Evolutionary conservation across 768 basidiomycete genomes (phyloP).

Genomic region (Dentipellis fragilis): DNA sequence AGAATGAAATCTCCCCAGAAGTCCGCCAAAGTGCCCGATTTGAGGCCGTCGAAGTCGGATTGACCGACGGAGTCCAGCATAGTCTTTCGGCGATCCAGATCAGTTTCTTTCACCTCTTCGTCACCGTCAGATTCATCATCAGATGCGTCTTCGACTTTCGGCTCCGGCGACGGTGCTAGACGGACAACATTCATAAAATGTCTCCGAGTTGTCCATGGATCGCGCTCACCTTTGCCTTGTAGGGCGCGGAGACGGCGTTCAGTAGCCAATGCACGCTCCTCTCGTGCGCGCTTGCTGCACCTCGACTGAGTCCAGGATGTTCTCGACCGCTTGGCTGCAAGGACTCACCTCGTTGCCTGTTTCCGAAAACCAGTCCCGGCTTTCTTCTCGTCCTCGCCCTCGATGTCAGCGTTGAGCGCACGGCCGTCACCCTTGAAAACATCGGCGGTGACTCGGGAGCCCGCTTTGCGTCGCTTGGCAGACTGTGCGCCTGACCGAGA

Average conservation of each 20-base stretch:
- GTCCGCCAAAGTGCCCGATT: slow-evolving; percentile 28
- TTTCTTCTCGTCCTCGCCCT: slow-evolving; percentile 26
- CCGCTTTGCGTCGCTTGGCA: slow-evolving; percentile 60
- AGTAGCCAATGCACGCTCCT: slow-evolving; percentile 68
- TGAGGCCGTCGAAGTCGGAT: slow-evolving; percentile 34
- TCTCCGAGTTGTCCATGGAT: not conserved
- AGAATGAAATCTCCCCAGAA: slow-evolving; percentile 45
- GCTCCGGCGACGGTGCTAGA: not conserved
- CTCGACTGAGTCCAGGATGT: not conserved
- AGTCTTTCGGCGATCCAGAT: slow-evolving; percentile 38
- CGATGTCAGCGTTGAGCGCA: slow-evolving; percentile 33
- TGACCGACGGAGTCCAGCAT: slow-evolving; percentile 38
- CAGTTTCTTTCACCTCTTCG: slow-evolving; percentile 25
- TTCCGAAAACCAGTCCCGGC: slow-evolving; percentile 61
- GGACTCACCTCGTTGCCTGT: slow-evolving; percentile 50
- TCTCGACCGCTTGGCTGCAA: not conserved
- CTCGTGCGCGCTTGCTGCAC: slow-evolving; percentile 65
- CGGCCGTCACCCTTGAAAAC: slow-evolving; percentile 52
- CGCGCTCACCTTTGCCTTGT: slow-evolving; percentile 24
- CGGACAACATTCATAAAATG: not conserved
- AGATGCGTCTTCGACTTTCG: not conserved
- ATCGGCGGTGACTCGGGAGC: slow-evolving; percentile 52
- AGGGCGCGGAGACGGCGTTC: slow-evolving; percentile 48
- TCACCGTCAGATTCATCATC: slow-evolving; percentile 10
- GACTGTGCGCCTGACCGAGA: slow-evolving; percentile 56